phyloP scores from a whole-genome alignment of 2,329 filamentous ascomycete genomes.

The Juglanconis oblonga region DNA sequence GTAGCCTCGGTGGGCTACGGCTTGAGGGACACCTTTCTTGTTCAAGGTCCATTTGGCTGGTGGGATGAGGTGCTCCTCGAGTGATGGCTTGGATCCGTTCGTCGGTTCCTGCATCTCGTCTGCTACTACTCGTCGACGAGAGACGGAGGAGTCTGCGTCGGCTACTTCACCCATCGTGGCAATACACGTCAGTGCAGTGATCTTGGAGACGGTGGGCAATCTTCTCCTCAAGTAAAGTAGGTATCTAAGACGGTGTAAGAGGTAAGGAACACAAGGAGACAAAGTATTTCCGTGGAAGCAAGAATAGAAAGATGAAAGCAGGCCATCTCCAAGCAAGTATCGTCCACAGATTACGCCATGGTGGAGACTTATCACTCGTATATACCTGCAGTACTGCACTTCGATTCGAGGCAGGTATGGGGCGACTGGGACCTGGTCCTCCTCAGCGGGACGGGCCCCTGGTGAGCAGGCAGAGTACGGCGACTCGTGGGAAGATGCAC shows the following conservation, averaged over 20 bases:
- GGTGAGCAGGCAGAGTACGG: too few relatives aligned
- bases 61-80: conserved; percentile 6
- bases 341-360: not conserved
- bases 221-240: too few relatives aligned
- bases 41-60: conserved; percentile 8
- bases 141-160: not conserved
- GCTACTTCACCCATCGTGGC: not conserved
- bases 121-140: not conserved
- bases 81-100: not conserved
- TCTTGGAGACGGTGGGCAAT: too few relatives aligned
- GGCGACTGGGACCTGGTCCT: not conserved
- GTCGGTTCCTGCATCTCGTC: not conserved
- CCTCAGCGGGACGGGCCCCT: not conserved
- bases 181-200: not conserved
- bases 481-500: not conserved
- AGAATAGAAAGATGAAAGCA: not conserved
- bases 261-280: not conserved
- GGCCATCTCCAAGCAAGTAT: not conserved
- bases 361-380: not conserved
- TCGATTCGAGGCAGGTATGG: too few relatives aligned
- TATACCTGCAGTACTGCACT: not conserved
- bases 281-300: not conserved
- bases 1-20: conserved; percentile 77
- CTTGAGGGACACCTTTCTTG: conserved; percentile 53
- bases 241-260: not conserved